Base-by-base conservation (phyloP, 441 rosid genomes). In the Erodium moschatum region DNA sequence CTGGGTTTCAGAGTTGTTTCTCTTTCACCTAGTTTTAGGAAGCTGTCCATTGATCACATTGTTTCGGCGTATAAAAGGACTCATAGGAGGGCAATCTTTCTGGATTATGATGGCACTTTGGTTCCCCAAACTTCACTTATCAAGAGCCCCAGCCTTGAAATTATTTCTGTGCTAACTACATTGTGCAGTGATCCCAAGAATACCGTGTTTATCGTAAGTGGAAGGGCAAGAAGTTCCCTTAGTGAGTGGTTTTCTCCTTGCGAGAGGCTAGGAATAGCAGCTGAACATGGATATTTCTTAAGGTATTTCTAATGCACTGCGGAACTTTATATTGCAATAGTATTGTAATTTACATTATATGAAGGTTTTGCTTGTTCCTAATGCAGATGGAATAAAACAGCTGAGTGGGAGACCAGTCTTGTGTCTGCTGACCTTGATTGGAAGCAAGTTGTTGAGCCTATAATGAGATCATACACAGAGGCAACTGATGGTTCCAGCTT, bases 401-500 rank as follows among this genome's bases (percentile, higher is more conserved):
- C 81, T 20, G 87, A 85, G 15, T 92, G 97, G 97, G 86, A 85
- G 79, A 81, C 79, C 67, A 74, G 81, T 72, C 65, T 79, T 62
- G 38, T 78, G 20, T 82, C 80, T 63, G 82, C 77, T 72, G 91
- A 91, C 80, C 87, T 89, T 70, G 96, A 88, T 73, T 91, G 97
- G 97, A 89, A 77, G 72, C 81, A 76, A 5, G 75, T 83, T 0
- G 97, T 85, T 60, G 92, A 89, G 73, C 97, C 97, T 67, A 73
- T 92, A 1, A 89, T 92, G 97, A 81, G 73, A 73, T 75, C 66
- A 10, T 92, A 92, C 73, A 86, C 83, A 58, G 97, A 92, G 61
- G 74, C 97, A 35, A 89, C 97, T 0, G 95, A 92, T 84, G 97
- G 97, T 66, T 88, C 97, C 64, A 83, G 31, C 69, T 87, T 89